A percentile compares a stretch with the other conserved stretches of the same genome.
These are phyloP conservation scores for Postia placenta DNA, from an alignment of 768 basidiomycete genomes.

Conservation along the genomic window DNA sequence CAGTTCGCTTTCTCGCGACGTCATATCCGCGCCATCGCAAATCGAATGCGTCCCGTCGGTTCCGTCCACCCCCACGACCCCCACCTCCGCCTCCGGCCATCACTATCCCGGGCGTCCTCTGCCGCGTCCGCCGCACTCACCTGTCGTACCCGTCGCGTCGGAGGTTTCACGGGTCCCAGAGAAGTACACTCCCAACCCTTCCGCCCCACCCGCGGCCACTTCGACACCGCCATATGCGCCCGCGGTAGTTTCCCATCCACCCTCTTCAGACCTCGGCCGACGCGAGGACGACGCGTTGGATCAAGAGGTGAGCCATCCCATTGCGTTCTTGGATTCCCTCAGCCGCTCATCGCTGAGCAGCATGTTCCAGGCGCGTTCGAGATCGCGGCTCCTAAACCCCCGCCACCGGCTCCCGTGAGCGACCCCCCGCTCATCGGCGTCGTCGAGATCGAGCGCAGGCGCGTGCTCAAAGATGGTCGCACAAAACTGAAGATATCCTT, in stretches of 20 bases:
- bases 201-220: background rate
- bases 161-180: background rate
- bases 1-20: background rate
- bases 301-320: too few species aligned
- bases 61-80: conserved; percentile 5
- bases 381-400: too few species aligned
- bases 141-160: background rate
- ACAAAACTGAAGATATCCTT: conserved; percentile 65
- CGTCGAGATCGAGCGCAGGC: conserved; percentile 52
- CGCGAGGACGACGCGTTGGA: too few species aligned
- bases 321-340: too few species aligned
- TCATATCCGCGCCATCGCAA: background rate
- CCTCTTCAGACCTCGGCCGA: background rate
- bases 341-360: too few species aligned
- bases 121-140: conserved; percentile 33
- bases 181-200: background rate
- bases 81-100: conserved; percentile 15
- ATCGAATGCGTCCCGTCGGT: background rate
- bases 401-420: too few species aligned
- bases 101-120: conserved; percentile 55
- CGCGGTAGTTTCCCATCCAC: background rate
- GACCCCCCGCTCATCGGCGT: conserved; percentile 17
- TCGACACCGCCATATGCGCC: background rate
- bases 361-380: too few species aligned
- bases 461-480: conserved; percentile 57